Evolutionary conservation across 176 grass and related monocot species (phyloP), one percentile per base, ranked within the genome.

Genomic region (Oropetium thomaeum): DNA sequence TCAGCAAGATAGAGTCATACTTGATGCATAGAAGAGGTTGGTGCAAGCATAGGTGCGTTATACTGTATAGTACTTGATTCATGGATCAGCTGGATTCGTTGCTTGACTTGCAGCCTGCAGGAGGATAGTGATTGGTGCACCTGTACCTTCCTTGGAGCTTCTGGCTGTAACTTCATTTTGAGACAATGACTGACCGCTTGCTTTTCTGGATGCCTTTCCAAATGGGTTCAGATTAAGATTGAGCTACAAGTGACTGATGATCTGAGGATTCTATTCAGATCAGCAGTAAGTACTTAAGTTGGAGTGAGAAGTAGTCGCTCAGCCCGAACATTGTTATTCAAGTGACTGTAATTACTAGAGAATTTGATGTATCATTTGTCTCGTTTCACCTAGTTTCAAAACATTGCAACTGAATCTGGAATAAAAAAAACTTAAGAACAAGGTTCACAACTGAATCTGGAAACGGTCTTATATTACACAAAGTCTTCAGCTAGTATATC

Each of bases 121-220:
- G 53, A 57, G 23, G 23, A 27, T 57, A 57, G 4, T 27, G 53
- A 57, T 5, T 53, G 17, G 15, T 83, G 74, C 41, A 83, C 74
- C 48, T 40, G 80, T 87, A 33, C 80, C 80, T 83, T 87, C 52
- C 62, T 83, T 83, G 67, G 48, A 73, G 68, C 49, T 85, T 26
- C 68, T 23, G 60, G 60, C 60, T 61, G 40, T 29, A 8, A 11
- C 35, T 59, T 59, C 74, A 40, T 59, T 34, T 87, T 83, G 32
- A 66, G 68, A 87, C 33, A 37, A 30, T 20, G 85, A 87, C 54
- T 38, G 62, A 7, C 40, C 79, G 19, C 13, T 79, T 29, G 20
- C 67, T 82, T 82, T 77, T 39, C 44, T 9, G 44, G 11, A 26
- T 20, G 17, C 5, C 58, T 65, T 70, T n/a, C 27, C 2, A 28